These are phyloP conservation scores for Aphanomyces stellatus DNA, from an alignment of 352 stramenopile species.

Conservation along the genomic window DNA sequence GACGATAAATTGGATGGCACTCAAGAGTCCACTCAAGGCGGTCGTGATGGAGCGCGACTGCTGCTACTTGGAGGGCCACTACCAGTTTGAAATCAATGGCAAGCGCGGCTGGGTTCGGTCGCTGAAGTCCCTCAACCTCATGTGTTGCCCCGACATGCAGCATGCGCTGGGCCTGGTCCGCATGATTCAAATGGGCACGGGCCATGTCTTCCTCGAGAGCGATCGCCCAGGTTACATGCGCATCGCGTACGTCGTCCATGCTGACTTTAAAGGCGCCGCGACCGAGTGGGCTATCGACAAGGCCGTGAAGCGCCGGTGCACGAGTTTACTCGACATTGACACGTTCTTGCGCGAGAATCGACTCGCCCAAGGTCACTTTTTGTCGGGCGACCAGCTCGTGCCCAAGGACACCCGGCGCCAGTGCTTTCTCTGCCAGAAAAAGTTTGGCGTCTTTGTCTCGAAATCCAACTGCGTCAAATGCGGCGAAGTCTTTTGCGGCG, in stretches of 20 bases:
- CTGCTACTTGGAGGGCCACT: neutral
- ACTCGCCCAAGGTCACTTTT: neutral
- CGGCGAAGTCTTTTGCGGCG: neutral
- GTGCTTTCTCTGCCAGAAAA: constrained; percentile 1
- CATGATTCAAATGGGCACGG: neutral
- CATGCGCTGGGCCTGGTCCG: neutral
- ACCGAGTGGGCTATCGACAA: neutral
- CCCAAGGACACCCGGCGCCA: neutral
- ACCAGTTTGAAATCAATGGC: neutral
- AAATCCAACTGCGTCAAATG: neutral
- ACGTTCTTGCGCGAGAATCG: neutral
- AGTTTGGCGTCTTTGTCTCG: neutral
- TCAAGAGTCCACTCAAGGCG: neutral
- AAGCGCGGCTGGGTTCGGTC: neutral
- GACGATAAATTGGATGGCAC: neutral
- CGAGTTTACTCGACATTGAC: neutral
- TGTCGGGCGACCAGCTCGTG: neutral
- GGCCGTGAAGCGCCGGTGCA: neutral
- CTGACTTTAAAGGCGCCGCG: neutral
- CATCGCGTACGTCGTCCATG: neutral
- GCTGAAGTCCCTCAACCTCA: neutral
- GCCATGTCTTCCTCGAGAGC: neutral
- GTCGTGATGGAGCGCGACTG: neutral
- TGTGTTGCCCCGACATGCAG: neutral
- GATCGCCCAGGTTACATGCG: neutral